Percentiles rank a stretch among this genome's conserved stretches.
These are phyloP conservation scores for Grifola frondosa DNA, from an alignment of 1,284 basidiomycete genomes.

Conservation along the genomic window DNA sequence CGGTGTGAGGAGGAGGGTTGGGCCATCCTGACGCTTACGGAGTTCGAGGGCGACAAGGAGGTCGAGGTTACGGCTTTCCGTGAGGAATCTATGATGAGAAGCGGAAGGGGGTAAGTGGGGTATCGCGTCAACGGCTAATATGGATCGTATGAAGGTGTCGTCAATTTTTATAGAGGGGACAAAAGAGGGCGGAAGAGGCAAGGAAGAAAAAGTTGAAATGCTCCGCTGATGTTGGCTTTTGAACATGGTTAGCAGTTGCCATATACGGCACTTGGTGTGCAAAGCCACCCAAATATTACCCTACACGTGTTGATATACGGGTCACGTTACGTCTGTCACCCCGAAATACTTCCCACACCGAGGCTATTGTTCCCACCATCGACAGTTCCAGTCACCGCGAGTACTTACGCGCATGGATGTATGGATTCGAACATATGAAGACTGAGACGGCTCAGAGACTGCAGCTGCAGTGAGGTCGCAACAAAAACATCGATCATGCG, in stretches of 20 bases:
- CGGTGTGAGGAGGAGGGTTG: constrained; percentile 81
- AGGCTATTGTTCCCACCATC: no score
- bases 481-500: no score
- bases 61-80: constrained; percentile 56
- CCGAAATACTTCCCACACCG: no score
- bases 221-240: constrained; percentile 22
- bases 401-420: no score
- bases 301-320: constrained; percentile 22
- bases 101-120: constrained; percentile 16
- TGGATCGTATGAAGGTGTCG: constrained; percentile 18
- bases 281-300: constrained; percentile 26
- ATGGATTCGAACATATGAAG: no score
- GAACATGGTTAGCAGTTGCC: constrained; percentile 26
- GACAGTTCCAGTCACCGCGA: no score
- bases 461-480: no score
- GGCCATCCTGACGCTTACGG: constrained; percentile 76
- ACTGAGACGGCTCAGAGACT: no score
- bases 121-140: constrained; percentile 20
- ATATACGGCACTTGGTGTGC: constrained; percentile 12
- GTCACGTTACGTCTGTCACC: constrained; percentile 3
- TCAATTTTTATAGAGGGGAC: constrained; percentile 15
- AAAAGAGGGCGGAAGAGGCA: constrained; percentile 19
- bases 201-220: constrained; percentile 15
- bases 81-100: constrained; percentile 60
- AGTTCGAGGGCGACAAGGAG: constrained; percentile 77